Conservation (phyloP, 2,329 filamentous ascomycete species). For the Aureobasidium vineae region DNA sequence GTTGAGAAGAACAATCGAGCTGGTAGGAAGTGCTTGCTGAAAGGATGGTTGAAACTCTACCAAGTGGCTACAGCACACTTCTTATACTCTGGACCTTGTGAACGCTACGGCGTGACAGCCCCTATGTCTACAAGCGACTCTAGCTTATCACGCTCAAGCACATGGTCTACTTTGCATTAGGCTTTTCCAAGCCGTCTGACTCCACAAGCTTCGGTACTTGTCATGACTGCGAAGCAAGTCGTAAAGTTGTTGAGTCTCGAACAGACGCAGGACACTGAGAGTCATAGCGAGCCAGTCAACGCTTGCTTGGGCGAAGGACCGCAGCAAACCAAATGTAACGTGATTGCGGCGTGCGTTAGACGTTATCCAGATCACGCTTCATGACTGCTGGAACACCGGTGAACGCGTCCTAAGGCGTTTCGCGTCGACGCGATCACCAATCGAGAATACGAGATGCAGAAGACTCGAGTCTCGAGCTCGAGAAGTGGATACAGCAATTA, state of each 20-base stretch:
- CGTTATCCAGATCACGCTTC: not conserved
- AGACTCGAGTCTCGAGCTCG: constrained; percentile 5
- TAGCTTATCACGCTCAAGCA: not conserved
- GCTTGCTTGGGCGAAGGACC: not conserved
- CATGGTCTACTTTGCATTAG: not conserved
- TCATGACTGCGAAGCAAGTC: not conserved
- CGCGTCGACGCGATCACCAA: not conserved
- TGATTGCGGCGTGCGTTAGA: not conserved
- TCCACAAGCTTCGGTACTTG: not conserved
- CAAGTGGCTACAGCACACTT: not conserved
- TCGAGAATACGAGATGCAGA: not conserved
- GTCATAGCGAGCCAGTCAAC: not conserved
- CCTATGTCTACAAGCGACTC: too few species aligned
- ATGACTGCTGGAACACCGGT: not conserved
- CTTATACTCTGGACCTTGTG: not conserved
- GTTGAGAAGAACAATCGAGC: not conserved
- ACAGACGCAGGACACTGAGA: not conserved
- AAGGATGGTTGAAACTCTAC: not conserved
- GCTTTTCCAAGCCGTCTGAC: not conserved
- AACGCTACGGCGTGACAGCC: not conserved
- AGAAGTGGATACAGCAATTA: not conserved
- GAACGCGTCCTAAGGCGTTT: constrained; percentile 1
- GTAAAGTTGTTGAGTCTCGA: not conserved
- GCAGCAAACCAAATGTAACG: not conserved
- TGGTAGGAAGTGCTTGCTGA: not conserved